A percentile compares a stretch with the other conserved stretches of the same genome.
Evolutionary conservation across 768 basidiomycete species (phyloP).

Genomic region (Arthromyces matolae): DNA sequence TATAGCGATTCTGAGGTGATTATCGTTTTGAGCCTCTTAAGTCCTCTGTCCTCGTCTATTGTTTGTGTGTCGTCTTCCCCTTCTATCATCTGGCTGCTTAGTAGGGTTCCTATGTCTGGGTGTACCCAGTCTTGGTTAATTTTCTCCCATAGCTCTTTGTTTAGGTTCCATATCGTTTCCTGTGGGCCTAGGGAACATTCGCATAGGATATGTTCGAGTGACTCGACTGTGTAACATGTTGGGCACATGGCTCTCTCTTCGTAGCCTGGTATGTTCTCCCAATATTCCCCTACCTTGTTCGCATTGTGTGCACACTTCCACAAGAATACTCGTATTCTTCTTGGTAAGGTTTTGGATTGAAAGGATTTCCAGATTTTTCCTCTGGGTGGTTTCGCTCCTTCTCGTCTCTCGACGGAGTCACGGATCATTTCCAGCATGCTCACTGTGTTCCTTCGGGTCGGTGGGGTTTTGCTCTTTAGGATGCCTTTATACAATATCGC

Average conservation of each 20-base stretch:
- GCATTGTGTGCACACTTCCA: conserved; percentile 22
- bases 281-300: conserved; percentile 22
- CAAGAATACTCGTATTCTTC: conserved; percentile 11
- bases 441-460: background rate
- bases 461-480: background rate
- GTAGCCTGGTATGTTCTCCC: conserved; percentile 17
- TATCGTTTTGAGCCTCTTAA: too few species aligned
- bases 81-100: background rate
- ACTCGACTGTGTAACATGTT: conserved; percentile 18
- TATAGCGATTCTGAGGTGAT: too few species aligned
- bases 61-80: too few species aligned
- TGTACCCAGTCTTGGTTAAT: too few species aligned
- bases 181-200: conserved; percentile 21
- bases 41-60: too few species aligned
- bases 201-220: conserved; percentile 27
- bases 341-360: conserved; percentile 1
- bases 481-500: background rate
- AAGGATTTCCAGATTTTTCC: conserved; percentile 10
- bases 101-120: too few species aligned
- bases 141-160: background rate
- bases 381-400: background rate
- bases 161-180: conserved; percentile 5
- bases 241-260: conserved; percentile 14
- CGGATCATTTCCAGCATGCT: background rate
- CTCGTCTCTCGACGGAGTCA: background rate